phyloP scores from a whole-genome alignment of 345 rosid genomes.

The Citrus inodora region DNA sequence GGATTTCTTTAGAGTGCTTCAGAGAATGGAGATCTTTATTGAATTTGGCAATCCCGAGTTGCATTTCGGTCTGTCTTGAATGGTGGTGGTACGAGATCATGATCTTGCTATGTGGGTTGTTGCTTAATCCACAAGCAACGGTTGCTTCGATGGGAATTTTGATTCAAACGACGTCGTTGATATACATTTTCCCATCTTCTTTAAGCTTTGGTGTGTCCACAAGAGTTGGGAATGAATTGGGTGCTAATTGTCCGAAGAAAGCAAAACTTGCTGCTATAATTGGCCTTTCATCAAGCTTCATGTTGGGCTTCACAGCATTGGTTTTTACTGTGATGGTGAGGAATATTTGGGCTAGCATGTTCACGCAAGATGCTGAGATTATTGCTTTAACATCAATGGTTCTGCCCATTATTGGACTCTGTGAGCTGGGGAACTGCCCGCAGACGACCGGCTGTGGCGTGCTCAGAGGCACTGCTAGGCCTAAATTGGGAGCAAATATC shows the following conservation, averaged over 20 bases:
- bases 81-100: constrained; percentile 99
- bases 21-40: constrained; percentile 54
- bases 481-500: constrained; percentile 76
- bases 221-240: constrained; percentile 75
- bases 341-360: constrained; percentile 67
- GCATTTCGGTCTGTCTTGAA: constrained; percentile 85
- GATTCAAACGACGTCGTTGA: constrained; percentile 77
- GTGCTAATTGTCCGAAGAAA: constrained; percentile 53
- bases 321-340: constrained; percentile 49
- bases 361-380: constrained; percentile 62
- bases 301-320: constrained; percentile 53
- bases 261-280: constrained; percentile 60
- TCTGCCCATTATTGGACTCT: constrained; percentile 75
- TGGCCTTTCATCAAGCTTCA: constrained; percentile 55
- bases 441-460: constrained; percentile 87
- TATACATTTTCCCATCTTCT: constrained; percentile 91
- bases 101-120: constrained; percentile 71
- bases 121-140: constrained; percentile 67
- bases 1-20: constrained; percentile 51
- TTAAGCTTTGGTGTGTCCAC: constrained; percentile 72
- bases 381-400: constrained; percentile 57
- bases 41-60: constrained; percentile 73
- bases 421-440: constrained; percentile 91
- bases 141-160: constrained; percentile 89
- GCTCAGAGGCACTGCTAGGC: constrained; percentile 79